phyloP scores from a whole-genome alignment of 139 green algal species.

The Edaphochlamys debaryana region DNA sequence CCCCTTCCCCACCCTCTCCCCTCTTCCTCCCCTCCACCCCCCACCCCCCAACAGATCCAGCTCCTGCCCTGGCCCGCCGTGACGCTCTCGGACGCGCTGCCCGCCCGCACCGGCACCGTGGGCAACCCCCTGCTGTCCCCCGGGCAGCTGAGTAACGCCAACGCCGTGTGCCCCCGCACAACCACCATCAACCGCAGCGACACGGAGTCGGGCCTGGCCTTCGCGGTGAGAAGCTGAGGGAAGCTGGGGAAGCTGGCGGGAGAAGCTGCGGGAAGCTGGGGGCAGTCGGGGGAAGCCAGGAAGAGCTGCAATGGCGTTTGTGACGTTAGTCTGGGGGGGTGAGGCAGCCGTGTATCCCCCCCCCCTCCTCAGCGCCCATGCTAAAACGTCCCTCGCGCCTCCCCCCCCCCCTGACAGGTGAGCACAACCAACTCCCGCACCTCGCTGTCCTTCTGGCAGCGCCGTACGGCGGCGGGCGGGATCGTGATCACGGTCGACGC shows the following conservation, averaged over 20 bases:
- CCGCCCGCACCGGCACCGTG: not conserved
- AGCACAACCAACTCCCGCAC: no score
- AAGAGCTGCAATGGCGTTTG: no score
- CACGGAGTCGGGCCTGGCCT: not conserved
- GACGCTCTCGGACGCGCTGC: not conserved
- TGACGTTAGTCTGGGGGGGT: no score
- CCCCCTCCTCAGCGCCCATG: no score
- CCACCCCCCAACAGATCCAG: not conserved
- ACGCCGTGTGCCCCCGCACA: not conserved
- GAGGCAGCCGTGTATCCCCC: no score
- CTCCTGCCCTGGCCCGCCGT: slow-evolving; percentile 21
- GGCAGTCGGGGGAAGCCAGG: not conserved
- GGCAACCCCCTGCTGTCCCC: not conserved
- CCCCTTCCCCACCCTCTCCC: not conserved
- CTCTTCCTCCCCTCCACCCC: not conserved
- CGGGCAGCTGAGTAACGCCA: no score
- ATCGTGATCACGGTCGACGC: not conserved
- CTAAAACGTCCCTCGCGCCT: no score
- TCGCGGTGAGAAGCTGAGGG: not conserved
- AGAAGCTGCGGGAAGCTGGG: no score
- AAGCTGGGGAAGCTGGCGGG: no score
- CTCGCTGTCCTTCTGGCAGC: not conserved
- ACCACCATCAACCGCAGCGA: not conserved
- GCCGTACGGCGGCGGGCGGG: not conserved
- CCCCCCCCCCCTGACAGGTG: no score